Base-by-base conservation (phyloP, 2,329 filamentous ascomycete species). In the Aurifilum marmelostoma region DNA sequence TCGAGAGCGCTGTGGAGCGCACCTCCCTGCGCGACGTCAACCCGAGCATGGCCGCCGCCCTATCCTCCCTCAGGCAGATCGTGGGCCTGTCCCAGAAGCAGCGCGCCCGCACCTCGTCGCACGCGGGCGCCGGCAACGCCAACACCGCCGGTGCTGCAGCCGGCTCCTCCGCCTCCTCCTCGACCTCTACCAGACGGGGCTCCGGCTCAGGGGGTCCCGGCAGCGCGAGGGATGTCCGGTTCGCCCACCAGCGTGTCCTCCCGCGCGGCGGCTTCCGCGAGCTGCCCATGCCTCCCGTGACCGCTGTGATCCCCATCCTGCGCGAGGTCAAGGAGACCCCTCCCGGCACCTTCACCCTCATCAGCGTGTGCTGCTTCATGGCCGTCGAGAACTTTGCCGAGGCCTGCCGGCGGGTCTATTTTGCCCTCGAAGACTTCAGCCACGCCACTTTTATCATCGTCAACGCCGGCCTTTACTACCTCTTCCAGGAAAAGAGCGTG, bases 231-330 rank as follows among this genome's bases (percentile, higher is more conserved):
- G 81, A 84, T 9, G 79, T 82, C 32, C 79, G 81, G 12, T 85
- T 86, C 65, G 79, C 78, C 47, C 76, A 83, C 12, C 83, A 84
- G 63, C 82, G 81, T 66, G 77, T 80, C 0, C 71, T 86, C 7
- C 83, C 84, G 0, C 78, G 78, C 2, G 83, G 82, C 2, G 82
- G 82, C 1, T 75, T 87, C 29, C 77, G 79, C n/a, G 84, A 86
- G 66, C 76, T 88, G n/a, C 81, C 83, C 3, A 82, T 88, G 79
- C 86, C 86, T 9, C 85, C 86, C 0, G 82, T 85, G 76, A 78
- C 81, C 7, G 75, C 84, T 1, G 85, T 88, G 2, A 80, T 86
- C 1, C 76, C 77, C 11, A 75, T 85, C 50, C 75, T 88, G 61
- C 83, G 85, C 65, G 80, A 83, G 59, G 77, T 84, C 62, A 85